A percentile compares a stretch with the other conserved stretches of the same genome.
These are phyloP conservation scores for Eimeria brunetti DNA, from an alignment of 169 alveolate species.

Conservation along the genomic window DNA sequence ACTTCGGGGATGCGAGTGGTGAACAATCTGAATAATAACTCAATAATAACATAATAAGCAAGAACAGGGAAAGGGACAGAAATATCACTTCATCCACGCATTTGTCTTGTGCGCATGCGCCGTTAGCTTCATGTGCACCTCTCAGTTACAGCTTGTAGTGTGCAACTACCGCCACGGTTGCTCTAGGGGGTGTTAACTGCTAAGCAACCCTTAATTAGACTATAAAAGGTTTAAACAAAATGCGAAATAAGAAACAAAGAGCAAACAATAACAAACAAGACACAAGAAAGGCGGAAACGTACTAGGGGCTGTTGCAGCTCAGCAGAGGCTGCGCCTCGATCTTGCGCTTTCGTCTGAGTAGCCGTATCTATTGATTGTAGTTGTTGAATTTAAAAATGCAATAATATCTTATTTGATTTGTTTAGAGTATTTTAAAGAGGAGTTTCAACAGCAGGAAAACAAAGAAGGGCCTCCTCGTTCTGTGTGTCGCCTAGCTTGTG, in stretches of 20 bases:
- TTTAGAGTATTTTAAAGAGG: neutral
- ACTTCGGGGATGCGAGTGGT: neutral
- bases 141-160: neutral
- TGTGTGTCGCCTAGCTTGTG: neutral
- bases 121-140: conserved; percentile 1
- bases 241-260: neutral
- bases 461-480: neutral
- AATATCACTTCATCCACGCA: neutral
- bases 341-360: conserved; percentile 21
- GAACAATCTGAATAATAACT: neutral
- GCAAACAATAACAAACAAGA: neutral
- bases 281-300: neutral
- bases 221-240: neutral
- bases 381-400: neutral
- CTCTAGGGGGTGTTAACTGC: neutral
- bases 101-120: neutral
- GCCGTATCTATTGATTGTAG: conserved; percentile 1
- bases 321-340: conserved; percentile 26
- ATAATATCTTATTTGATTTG: no score
- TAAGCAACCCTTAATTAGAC: neutral
- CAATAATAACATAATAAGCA: neutral
- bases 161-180: conserved; percentile 1
- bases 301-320: conserved; percentile 25
- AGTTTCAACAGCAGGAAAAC: neutral
- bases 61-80: neutral